Base-by-base conservation (phyloP, 1,139 yeast genomes). In the Saccharomycopsis hybrid region DNA sequence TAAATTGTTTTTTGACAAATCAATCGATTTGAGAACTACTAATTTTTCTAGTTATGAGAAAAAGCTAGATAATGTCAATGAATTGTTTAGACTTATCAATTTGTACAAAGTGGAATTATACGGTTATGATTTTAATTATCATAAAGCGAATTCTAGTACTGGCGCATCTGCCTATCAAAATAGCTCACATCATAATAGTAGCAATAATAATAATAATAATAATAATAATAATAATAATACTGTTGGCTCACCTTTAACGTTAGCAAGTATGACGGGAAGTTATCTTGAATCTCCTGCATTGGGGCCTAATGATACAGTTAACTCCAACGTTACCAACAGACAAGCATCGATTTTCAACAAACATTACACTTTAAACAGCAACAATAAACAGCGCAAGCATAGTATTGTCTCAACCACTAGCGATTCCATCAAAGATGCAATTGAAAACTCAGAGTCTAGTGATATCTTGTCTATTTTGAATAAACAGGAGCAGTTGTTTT, bases 1-100 rank as follows among this genome's bases (percentile, higher is more conserved):
- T 4, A 47, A 50, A 13, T 24, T 43, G 5, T 54, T 71, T 47
- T 57, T 62, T 35, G 50, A 71, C 2, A 70, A 71, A 47, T 5
- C 25, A 5, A 31, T 28, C 11, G 40, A 32, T 9, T 8, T 9
- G 5, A 30, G 7, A 11, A n/a, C n/a, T 18, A 31, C 18, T 39
- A 48, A 45, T 36, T 29, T 39, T 32, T 31, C 25, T 30, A 43
- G 9, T 41, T 13, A 39, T 18, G 25, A 43, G 13, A 30, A 33
- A 3, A 42, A 44, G 29, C 33, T 43, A 4, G 51, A 44, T 13
- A 43, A 36, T 3, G 27, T 49, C 13, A 36, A 31, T 8, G 48
- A 43, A 3, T 11, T 46, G 35, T 47, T 54, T 30, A 46, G 28
- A 38, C 37, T 52, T 3, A 39, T 48, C 3, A 47, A 53, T n/a